Evolutionary conservation across 305 asterid genomes (phyloP), one percentile per base, ranked within the genome.

Genomic region (Fraxinus velutina): DNA sequence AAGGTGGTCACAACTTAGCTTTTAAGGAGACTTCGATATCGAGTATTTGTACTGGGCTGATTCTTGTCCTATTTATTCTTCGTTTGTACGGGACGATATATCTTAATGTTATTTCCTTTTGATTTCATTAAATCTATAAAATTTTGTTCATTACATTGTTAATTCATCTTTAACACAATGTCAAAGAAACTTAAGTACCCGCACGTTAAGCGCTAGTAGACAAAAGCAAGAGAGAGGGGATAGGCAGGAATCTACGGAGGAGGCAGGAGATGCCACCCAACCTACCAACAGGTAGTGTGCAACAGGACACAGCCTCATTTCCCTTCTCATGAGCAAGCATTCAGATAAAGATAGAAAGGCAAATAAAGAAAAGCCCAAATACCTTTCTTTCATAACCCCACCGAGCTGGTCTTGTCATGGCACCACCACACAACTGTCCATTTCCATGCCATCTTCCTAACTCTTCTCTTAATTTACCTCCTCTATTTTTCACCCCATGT

Each of bases 351-450:
- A 62, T 19, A 42, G 72, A 52, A 8, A 47, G 55, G 44, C 52
- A 78, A 52, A 22, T 42, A 13, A 57, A 13, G 30, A 84, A 78
- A 79, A 32, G 10, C 37, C 75, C 68, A 71, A 77, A 36, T 47
- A 44, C 52, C 50, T 73, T 82, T 80, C 42, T 80, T 78, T 88
- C 84, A 66, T 62, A 86, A 78, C 91, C 91, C 89, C 83, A 88
- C 88, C 66, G 76, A 78, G 34, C 88, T 83, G 89, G 76, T 80
- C 79, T 68, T 83, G 91, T 87, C 86, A 80, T 85, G 83, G 81
- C 83, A 17, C 29, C 70, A 19, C 70, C 29, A 5, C 29, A 9
- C 30, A 7, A 62, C 30, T 4, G 60, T 13, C 15, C 71, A 21
- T 50, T 50, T 50, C 21, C 60, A 50, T 15, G 62, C 30, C 72